Conservation (phyloP, 1,284 basidiomycete genomes). For the Marasmius tenuissimus region DNA sequence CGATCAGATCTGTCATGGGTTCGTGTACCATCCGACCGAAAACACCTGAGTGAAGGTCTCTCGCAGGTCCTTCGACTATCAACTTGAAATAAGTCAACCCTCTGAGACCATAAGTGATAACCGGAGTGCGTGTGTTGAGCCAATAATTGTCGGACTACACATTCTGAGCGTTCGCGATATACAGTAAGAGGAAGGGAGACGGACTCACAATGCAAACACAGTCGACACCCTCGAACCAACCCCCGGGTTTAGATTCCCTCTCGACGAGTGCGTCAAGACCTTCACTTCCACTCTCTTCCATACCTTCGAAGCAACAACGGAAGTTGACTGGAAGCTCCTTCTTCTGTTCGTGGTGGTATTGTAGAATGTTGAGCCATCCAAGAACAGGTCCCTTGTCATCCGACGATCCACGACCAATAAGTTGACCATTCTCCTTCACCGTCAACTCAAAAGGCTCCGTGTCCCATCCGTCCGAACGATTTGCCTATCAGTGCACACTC, state of each 20-base stretch:
- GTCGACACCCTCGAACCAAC: slow-evolving; percentile 90
- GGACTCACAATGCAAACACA: slow-evolving; percentile 88
- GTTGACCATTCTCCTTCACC: slow-evolving; percentile 65
- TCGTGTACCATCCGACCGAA: slow-evolving; percentile 91
- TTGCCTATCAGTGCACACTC: slow-evolving; percentile 40
- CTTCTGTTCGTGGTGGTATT: slow-evolving; percentile 78
- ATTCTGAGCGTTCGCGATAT: neutral
- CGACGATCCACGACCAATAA: slow-evolving; percentile 89
- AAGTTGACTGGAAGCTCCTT: slow-evolving; percentile 92
- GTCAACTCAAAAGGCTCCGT: slow-evolving; percentile 89
- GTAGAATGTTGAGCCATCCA: slow-evolving; percentile 94
- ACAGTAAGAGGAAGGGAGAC: neutral
- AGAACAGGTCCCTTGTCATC: slow-evolving; percentile 95
- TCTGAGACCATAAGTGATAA: slow-evolving; percentile 78
- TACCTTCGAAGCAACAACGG: slow-evolving; percentile 95
- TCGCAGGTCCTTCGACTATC: slow-evolving; percentile 80
- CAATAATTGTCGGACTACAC: slow-evolving; percentile 84
- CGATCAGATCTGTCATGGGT: slow-evolving; percentile 82
- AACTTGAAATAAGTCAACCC: slow-evolving; percentile 91
- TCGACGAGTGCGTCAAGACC: slow-evolving; percentile 91
- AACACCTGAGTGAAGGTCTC: slow-evolving; percentile 91
- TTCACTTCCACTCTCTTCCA: slow-evolving; percentile 97
- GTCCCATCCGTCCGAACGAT: slow-evolving; percentile 86
- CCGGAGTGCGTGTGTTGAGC: slow-evolving; percentile 76
- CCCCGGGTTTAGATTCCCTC: slow-evolving; percentile 70